A percentile compares a stretch with the other conserved stretches of the same genome.
phyloP scores from a whole-genome alignment of 345 rosid genomes.

The Lumnitzera racemosa region DNA sequence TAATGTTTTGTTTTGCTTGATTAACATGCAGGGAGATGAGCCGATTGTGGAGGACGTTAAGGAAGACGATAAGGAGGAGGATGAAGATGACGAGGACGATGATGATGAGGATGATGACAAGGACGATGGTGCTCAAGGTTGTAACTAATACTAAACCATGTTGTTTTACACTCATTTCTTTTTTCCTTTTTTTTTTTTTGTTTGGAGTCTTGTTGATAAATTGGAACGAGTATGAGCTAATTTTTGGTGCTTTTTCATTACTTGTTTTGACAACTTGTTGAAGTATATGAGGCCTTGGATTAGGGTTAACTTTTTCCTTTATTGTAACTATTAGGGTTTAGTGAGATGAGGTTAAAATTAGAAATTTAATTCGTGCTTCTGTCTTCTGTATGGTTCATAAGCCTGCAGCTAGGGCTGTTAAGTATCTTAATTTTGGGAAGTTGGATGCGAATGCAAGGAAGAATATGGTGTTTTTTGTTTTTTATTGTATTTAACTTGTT shows the following conservation, averaged over 20 bases:
- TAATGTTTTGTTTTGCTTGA: not conserved
- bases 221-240: not conserved
- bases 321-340: too few relatives aligned
- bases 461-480: too few relatives aligned
- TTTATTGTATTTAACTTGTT: too few relatives aligned
- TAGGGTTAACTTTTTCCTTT: too few relatives aligned
- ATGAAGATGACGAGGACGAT: conserved; percentile 62
- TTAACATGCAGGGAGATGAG: conserved; percentile 30
- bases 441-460: too few relatives aligned
- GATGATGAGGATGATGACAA: conserved; percentile 62
- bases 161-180: not conserved
- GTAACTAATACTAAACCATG: not conserved
- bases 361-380: too few relatives aligned
- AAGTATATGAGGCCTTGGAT: not conserved
- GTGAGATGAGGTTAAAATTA: too few relatives aligned
- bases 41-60: conserved; percentile 68
- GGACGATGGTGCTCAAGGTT: conserved; percentile 56
- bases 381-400: too few relatives aligned
- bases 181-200: not conserved
- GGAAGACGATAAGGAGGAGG: conserved; percentile 55
- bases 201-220: not conserved
- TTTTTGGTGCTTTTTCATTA: not conserved
- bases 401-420: too few relatives aligned
- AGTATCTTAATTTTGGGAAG: too few relatives aligned
- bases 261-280: not conserved